Percentiles rank a stretch among this genome's conserved stretches.
These are phyloP conservation scores for Barnettozyma californica DNA, from an alignment of 805 yeast genomes.

Conservation along the genomic window DNA sequence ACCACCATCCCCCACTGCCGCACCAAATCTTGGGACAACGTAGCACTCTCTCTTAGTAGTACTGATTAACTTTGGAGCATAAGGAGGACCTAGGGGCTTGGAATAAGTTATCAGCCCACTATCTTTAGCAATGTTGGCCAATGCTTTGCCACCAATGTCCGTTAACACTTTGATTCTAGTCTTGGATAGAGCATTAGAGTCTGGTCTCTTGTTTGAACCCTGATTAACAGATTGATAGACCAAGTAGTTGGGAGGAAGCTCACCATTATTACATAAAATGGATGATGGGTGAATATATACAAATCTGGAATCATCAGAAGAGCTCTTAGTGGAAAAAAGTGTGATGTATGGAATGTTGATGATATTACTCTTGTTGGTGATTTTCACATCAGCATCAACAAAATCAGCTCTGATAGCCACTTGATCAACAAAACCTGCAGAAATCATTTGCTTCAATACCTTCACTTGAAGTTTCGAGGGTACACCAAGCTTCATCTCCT, in stretches of 20 bases:
- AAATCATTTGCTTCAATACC: conserved; percentile 83
- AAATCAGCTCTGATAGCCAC: conserved; percentile 81
- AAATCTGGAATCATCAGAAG: conserved; percentile 40
- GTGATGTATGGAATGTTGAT: conserved; percentile 63
- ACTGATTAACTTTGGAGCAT: conserved; percentile 67
- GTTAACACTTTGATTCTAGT: conserved; percentile 71
- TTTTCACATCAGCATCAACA: conserved; percentile 53
- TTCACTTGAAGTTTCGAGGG: conserved; percentile 68
- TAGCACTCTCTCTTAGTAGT: conserved; percentile 76
- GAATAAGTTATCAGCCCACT: conserved; percentile 77
- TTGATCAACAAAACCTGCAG: conserved; percentile 91
- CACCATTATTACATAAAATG: conserved; percentile 52
- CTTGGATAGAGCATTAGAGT: conserved; percentile 38
- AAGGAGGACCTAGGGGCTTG: conserved; percentile 87
- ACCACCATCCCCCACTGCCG: conserved; percentile 75
- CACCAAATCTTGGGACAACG: conserved; percentile 88
- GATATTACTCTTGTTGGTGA: conserved; percentile 53
- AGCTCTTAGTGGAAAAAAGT: conserved; percentile 34
- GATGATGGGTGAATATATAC: conserved; percentile 83
- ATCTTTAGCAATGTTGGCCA: conserved; percentile 70
- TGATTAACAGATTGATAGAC: conserved; percentile 66
- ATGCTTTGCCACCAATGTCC: conserved; percentile 66
- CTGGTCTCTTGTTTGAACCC: conserved; percentile 42
- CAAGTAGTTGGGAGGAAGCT: conserved; percentile 71
- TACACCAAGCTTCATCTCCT: conserved; percentile 50